phyloP scores from a whole-genome alignment of 2,329 filamentous ascomycete species.

The Curvularia spicifera region DNA sequence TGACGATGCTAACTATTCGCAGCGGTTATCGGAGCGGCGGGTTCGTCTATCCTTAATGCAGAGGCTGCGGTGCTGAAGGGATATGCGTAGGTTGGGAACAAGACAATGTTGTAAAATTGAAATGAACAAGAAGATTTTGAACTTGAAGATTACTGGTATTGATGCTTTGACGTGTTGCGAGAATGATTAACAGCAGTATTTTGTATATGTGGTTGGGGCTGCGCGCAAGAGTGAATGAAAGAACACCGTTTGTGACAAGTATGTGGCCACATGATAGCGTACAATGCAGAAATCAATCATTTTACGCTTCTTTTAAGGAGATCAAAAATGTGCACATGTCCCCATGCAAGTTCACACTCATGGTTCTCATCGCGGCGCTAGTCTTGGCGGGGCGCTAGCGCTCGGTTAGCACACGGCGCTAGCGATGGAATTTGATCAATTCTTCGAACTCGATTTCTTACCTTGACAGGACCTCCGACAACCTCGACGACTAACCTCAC shows the following conservation, averaged over 20 bases:
- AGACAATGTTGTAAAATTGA: background rate
- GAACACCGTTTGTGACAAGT: too few relatives aligned
- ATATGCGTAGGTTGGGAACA: constrained; percentile 58
- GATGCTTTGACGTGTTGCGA: background rate
- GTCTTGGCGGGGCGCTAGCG: constrained; percentile 2
- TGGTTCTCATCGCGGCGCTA: background rate
- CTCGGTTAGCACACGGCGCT: constrained; percentile 23
- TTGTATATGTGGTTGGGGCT: background rate
- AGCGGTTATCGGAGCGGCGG: constrained; percentile 93
- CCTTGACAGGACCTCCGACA: constrained; percentile 40
- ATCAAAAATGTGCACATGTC: too few relatives aligned
- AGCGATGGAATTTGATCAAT: constrained; percentile 16
- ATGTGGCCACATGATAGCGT: too few relatives aligned
- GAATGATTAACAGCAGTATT: background rate
- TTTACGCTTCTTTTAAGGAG: too few relatives aligned
- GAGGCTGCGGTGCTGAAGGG: constrained; percentile 92
- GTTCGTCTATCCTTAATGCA: constrained; percentile 92
- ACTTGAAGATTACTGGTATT: background rate
- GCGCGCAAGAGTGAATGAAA: background rate
- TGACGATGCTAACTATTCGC: constrained; percentile 23
- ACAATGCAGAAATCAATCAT: too few relatives aligned
- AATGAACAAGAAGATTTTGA: background rate
- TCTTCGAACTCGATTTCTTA: constrained; percentile 18
- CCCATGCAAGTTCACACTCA: too few relatives aligned
- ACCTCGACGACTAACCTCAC: constrained; percentile 45